Conservation (phyloP, 2,329 filamentous ascomycete genomes). For the Cladosporium sp. region DNA sequence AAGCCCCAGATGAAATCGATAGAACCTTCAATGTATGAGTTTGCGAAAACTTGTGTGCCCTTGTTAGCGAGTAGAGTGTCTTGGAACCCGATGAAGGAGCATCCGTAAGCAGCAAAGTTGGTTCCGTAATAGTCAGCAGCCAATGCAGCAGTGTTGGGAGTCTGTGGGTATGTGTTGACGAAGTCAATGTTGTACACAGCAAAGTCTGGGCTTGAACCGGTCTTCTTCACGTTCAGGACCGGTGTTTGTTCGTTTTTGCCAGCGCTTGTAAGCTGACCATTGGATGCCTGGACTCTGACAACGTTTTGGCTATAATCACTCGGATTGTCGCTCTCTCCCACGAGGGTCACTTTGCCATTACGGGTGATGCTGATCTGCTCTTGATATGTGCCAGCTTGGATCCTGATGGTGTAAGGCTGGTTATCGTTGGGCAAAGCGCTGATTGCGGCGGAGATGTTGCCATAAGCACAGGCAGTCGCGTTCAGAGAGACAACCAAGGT, state of each 20-base stretch:
- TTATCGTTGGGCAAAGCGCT: constrained; percentile 47
- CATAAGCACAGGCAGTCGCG: constrained; percentile 41
- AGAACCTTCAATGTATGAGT: constrained; percentile 38
- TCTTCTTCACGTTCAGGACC: constrained; percentile 50
- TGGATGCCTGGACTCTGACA: constrained; percentile 42
- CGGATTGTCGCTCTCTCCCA: constrained; percentile 38
- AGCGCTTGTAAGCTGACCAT: constrained; percentile 45
- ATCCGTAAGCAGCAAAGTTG: constrained; percentile 40
- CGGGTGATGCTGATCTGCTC: constrained; percentile 47
- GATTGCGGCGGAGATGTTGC: constrained; percentile 48
- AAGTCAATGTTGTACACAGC: constrained; percentile 40
- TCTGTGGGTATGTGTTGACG: constrained; percentile 38
- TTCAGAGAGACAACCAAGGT: constrained; percentile 38
- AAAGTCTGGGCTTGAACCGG: constrained; percentile 32
- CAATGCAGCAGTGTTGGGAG: constrained; percentile 40
- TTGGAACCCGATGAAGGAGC: constrained; percentile 37
- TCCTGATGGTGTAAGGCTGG: constrained; percentile 44
- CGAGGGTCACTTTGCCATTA: constrained; percentile 43
- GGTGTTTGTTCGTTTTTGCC: constrained; percentile 48
- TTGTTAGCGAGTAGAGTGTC: constrained; percentile 38
- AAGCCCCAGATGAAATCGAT: constrained; percentile 49
- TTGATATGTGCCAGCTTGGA: constrained; percentile 46
- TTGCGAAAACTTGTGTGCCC: constrained; percentile 35
- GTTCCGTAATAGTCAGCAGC: constrained; percentile 37
- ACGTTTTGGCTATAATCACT: constrained; percentile 44